Percentiles rank a stretch among this genome's conserved stretches.
These are phyloP conservation scores for Didymella sp. DNA, from an alignment of 2,329 filamentous ascomycete species.

Conservation along the genomic window DNA sequence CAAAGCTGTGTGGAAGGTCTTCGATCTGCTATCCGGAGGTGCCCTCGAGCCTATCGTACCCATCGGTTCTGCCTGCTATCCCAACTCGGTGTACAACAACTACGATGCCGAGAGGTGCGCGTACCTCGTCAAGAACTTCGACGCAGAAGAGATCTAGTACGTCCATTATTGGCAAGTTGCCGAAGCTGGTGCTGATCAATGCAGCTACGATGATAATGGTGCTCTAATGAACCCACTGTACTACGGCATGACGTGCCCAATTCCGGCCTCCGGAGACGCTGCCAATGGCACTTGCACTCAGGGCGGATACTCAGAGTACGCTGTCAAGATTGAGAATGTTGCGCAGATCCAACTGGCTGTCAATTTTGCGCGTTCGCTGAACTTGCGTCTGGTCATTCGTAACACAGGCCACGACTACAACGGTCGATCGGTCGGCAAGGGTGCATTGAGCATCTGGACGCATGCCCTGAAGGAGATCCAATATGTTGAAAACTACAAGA, in stretches of 20 bases:
- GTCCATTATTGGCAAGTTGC: neutral
- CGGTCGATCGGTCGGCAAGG: slow-evolving; percentile 38
- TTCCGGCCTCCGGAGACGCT: slow-evolving; percentile 25
- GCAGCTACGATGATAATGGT: slow-evolving; percentile 33
- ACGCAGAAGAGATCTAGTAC: slow-evolving; percentile 33
- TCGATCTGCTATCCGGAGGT: slow-evolving; percentile 34
- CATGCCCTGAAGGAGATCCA: slow-evolving; percentile 41
- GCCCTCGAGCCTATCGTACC: slow-evolving; percentile 38
- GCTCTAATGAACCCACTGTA: slow-evolving; percentile 41
- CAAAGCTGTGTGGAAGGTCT: slow-evolving; percentile 29
- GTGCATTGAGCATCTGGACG: slow-evolving; percentile 41
- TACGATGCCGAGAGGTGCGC: slow-evolving; percentile 37
- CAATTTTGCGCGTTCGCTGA: slow-evolving; percentile 41
- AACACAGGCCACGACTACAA: slow-evolving; percentile 46
- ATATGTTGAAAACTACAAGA: slow-evolving; percentile 38
- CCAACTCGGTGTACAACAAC: slow-evolving; percentile 37
- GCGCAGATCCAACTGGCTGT: slow-evolving; percentile 45
- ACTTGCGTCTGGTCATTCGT: slow-evolving; percentile 43
- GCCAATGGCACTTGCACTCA: slow-evolving; percentile 39
- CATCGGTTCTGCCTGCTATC: slow-evolving; percentile 40
- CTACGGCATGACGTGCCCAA: slow-evolving; percentile 39
- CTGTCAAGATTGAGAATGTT: slow-evolving; percentile 38
- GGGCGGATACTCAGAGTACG: slow-evolving; percentile 39
- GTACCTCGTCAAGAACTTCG: slow-evolving; percentile 26
- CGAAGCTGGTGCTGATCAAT: neutral